phyloP scores from a whole-genome alignment of 495 filamentous ascomycete species.

The Alectoria sarmentosa region DNA sequence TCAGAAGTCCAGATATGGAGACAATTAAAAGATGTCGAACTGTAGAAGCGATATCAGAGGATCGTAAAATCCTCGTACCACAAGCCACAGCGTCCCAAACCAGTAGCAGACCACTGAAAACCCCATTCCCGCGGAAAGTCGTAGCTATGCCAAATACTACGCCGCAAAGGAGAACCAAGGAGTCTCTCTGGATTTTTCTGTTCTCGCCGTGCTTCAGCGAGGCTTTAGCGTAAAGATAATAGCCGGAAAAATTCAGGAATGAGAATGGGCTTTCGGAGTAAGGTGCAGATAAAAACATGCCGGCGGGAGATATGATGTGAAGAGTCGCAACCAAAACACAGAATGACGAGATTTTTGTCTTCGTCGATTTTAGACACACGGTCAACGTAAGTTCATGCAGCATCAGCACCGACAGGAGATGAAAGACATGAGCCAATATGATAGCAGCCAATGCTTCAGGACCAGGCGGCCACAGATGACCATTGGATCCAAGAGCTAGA shows the following conservation, averaged over 20 bases:
- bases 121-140: conserved; percentile 76
- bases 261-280: conserved; percentile 78
- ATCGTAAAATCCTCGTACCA: conserved; percentile 29
- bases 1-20: conserved; percentile 55
- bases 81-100: conserved; percentile 47
- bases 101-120: conserved; percentile 73
- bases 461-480: conserved; percentile 2
- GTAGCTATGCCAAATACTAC: conserved; percentile 65
- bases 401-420: conserved; percentile 65
- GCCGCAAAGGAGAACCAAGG: conserved; percentile 51
- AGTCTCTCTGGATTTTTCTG: conserved; percentile 31
- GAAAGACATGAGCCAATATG: conserved; percentile 59
- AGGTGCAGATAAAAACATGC: conserved; percentile 83
- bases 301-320: conserved; percentile 80
- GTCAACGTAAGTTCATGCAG: conserved; percentile 51
- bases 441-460: conserved; percentile 47
- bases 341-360: conserved; percentile 33
- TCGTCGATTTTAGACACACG: conserved; percentile 27
- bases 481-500: conserved; percentile 5
- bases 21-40: conserved; percentile 29
- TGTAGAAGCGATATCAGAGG: conserved; percentile 7
- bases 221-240: conserved; percentile 59
- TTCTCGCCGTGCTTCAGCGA: conserved; percentile 32
- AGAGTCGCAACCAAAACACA: conserved; percentile 62
- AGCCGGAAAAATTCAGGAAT: conserved; percentile 67